phyloP scores from a whole-genome alignment of 306 rosid species.

The Medicago truncatula region DNA sequence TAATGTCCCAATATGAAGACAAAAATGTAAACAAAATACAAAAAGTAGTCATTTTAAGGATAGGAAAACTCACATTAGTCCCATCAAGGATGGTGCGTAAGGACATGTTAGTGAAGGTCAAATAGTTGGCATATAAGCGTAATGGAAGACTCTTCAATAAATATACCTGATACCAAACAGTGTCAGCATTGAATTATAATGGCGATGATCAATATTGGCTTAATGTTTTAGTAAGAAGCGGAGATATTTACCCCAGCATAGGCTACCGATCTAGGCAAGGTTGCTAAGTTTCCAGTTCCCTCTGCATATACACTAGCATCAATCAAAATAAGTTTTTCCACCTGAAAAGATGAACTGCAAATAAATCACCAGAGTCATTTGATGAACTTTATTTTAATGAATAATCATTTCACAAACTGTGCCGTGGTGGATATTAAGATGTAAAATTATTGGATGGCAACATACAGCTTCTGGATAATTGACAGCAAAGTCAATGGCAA shows the following conservation, averaged over 20 bases:
- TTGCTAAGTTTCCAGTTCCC: slow-evolving; percentile 77
- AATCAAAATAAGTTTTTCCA: slow-evolving; percentile 85
- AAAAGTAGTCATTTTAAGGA: slow-evolving; percentile 24
- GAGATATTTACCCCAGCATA: slow-evolving; percentile 78
- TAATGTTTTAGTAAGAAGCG: slow-evolving; percentile 17
- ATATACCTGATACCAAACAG: slow-evolving; percentile 60
- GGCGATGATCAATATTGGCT: not conserved
- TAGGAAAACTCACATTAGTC: slow-evolving; percentile 67
- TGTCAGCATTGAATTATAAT: slow-evolving; percentile 31
- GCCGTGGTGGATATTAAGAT: slow-evolving; percentile 31
- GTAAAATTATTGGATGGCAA: slow-evolving; percentile 44
- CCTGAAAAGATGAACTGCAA: slow-evolving; percentile 66
- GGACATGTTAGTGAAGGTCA: slow-evolving; percentile 59
- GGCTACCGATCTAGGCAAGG: slow-evolving; percentile 66
- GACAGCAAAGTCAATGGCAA: slow-evolving; percentile 90
- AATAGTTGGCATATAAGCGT: slow-evolving; percentile 66
- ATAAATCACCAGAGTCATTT: slow-evolving; percentile 37
- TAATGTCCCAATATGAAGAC: slow-evolving; percentile 13
- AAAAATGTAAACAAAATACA: not conserved
- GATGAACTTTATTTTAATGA: not conserved
- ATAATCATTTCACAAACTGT: not conserved
- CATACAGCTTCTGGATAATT: slow-evolving; percentile 91
- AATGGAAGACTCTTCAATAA: slow-evolving; percentile 77
- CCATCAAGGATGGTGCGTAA: slow-evolving; percentile 65
- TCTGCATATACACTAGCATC: slow-evolving; percentile 94